Conservation (phyloP, 305 asterid genomes). For the Fraxinus baroniana region DNA sequence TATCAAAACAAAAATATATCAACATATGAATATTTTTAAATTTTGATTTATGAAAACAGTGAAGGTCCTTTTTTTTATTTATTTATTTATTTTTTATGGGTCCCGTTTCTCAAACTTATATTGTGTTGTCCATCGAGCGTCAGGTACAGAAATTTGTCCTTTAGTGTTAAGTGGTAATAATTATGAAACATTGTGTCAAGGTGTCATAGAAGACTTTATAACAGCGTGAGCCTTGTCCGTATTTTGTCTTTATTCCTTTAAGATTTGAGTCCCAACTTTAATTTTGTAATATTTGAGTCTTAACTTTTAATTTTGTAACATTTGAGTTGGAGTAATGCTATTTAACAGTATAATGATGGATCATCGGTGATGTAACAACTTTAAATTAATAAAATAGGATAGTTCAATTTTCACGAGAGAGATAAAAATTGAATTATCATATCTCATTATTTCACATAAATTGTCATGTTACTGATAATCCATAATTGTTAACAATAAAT, state of each 20-base stretch:
- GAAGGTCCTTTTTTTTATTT: too few species aligned
- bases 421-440: too few species aligned
- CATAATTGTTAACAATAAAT: too few species aligned
- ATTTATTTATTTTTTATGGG: not conserved
- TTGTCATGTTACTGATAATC: too few species aligned
- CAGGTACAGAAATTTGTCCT: not conserved
- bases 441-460: too few species aligned
- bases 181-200: not conserved
- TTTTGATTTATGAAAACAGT: too few species aligned
- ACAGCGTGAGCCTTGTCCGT: not conserved
- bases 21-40: not conserved
- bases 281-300: too few species aligned
- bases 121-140: not conserved
- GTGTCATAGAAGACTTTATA: not conserved
- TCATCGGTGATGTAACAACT: too few species aligned
- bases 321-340: not conserved
- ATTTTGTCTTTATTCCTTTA: not conserved
- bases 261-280: not conserved
- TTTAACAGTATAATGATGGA: too few species aligned
- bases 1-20: not conserved
- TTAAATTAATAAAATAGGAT: too few species aligned
- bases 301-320: not conserved
- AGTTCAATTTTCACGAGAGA: too few species aligned
- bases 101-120: too few species aligned
- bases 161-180: not conserved